Conservation (phyloP, 805 yeast species). For the Kazachstania psychrophila region DNA sequence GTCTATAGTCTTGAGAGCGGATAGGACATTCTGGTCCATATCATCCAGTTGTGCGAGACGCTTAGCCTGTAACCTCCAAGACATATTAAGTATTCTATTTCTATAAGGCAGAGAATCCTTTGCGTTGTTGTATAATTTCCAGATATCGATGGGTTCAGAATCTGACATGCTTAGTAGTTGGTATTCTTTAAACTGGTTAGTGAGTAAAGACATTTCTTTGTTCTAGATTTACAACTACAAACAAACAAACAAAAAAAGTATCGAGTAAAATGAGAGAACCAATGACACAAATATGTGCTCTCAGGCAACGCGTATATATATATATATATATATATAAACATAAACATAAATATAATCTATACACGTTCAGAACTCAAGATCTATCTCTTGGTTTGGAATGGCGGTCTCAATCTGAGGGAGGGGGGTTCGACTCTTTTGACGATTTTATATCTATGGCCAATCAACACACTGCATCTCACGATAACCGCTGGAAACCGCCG, state of each 20-base stretch:
- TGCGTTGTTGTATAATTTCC: slow-evolving; percentile 78
- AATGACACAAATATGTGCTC: too few species aligned
- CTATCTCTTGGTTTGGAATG: too few species aligned
- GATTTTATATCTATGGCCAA: slow-evolving; percentile 1
- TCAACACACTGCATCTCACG: neutral
- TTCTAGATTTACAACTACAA: too few species aligned
- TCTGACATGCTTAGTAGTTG: neutral
- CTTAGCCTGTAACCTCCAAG: slow-evolving; percentile 49
- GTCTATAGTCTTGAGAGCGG: too few species aligned
- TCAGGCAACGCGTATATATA: too few species aligned
- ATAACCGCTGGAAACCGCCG: neutral
- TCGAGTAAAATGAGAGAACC: too few species aligned
- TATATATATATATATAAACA: too few species aligned
- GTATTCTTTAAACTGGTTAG: neutral
- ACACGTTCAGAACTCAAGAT: too few species aligned
- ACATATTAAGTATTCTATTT: slow-evolving; percentile 70
- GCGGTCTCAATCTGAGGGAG: too few species aligned
- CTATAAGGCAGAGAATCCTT: slow-evolving; percentile 65
- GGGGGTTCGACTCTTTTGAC: neutral
- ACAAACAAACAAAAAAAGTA: too few species aligned
- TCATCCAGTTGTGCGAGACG: neutral
- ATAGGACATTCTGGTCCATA: neutral
- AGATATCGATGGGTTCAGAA: slow-evolving; percentile 30
- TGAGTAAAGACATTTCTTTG: neutral
- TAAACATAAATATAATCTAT: too few species aligned